Conservation (phyloP, 225 moss, liverwort and hornwort species). For the Polytrichum formosum region DNA sequence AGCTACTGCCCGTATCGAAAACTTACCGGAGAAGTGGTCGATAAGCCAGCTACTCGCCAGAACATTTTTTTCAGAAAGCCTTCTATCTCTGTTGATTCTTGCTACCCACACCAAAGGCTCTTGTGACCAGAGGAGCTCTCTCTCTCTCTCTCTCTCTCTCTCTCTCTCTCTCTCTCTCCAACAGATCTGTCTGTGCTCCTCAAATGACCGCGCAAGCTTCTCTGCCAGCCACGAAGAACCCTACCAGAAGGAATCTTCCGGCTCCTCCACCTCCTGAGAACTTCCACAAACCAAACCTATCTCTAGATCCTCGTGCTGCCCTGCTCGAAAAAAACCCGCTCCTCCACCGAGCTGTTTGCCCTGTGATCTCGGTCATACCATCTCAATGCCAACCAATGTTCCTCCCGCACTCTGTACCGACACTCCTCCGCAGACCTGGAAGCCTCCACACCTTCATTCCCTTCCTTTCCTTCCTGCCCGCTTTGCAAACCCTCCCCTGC, state of each 20-base stretch:
- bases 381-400: slow-evolving; percentile 27
- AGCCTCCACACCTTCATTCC: slow-evolving; percentile 45
- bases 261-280: slow-evolving; percentile 1
- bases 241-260: slow-evolving; percentile 16
- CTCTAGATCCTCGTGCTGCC: slow-evolving; percentile 2
- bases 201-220: background rate
- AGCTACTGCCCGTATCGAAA: background rate
- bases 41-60: slow-evolving; percentile 98
- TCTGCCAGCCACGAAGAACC: slow-evolving; percentile 2
- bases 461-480: slow-evolving; percentile 1
- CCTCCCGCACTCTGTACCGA: slow-evolving; percentile 15
- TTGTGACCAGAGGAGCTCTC: slow-evolving; percentile 4
- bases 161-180: background rate
- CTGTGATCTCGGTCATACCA: slow-evolving; percentile 38
- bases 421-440: slow-evolving; percentile 11
- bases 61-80: slow-evolving; percentile 92
- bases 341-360: slow-evolving; percentile 27
- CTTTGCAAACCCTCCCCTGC: slow-evolving; percentile 1
- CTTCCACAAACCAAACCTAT: background rate
- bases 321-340: slow-evolving; percentile 1
- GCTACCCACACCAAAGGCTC: slow-evolving; percentile 19
- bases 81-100: slow-evolving; percentile 51
- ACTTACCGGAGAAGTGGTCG: slow-evolving; percentile 98
- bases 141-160: slow-evolving; percentile 1
- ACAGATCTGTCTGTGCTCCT: slow-evolving; percentile 18